phyloP scores from a whole-genome alignment of 2,329 filamentous ascomycete genomes.

The Hymenotorrendiella dingleyae region DNA sequence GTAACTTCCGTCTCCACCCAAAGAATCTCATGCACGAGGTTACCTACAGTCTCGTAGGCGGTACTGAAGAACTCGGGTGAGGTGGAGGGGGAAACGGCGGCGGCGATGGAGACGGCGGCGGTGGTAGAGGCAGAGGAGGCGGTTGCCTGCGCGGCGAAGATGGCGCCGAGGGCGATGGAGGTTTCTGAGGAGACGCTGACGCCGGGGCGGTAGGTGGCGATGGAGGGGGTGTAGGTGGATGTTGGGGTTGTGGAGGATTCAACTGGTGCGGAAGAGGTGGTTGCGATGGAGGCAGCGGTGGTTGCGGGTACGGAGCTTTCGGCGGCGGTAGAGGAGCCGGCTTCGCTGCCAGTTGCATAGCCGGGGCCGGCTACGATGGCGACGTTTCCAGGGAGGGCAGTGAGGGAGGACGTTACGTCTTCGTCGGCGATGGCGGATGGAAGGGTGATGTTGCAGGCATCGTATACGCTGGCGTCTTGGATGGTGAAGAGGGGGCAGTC shows the following conservation, averaged over 20 bases:
- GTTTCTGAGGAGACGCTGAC: conserved; percentile 13
- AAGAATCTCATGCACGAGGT: conserved; percentile 48
- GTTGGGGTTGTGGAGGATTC: neutral
- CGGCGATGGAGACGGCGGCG: conserved; percentile 13
- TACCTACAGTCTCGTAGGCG: conserved; percentile 45
- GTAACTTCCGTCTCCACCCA: conserved; percentile 51
- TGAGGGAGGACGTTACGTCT: conserved; percentile 46
- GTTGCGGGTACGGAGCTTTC: too few relatives aligned
- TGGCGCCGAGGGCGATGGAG: conserved; percentile 26
- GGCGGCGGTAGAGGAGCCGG: neutral
- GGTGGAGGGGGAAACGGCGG: conserved; percentile 15
- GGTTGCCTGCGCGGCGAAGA: conserved; percentile 22
- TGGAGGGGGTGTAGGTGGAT: neutral
- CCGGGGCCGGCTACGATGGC: conserved; percentile 40
- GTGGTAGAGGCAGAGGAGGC: neutral
- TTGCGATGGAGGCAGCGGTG: neutral
- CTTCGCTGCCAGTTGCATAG: conserved; percentile 28
- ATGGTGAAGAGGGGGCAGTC: conserved; percentile 75
- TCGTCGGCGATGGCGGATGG: conserved; percentile 53
- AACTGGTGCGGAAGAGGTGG: neutral
- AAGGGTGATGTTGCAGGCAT: conserved; percentile 58
- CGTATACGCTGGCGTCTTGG: conserved; percentile 48
- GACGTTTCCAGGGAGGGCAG: conserved; percentile 61
- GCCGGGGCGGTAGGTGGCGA: conserved; percentile 20
- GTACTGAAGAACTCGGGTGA: conserved; percentile 39